Conservation (phyloP, 2,329 filamentous ascomycete genomes). For the Beauveria sp. region DNA sequence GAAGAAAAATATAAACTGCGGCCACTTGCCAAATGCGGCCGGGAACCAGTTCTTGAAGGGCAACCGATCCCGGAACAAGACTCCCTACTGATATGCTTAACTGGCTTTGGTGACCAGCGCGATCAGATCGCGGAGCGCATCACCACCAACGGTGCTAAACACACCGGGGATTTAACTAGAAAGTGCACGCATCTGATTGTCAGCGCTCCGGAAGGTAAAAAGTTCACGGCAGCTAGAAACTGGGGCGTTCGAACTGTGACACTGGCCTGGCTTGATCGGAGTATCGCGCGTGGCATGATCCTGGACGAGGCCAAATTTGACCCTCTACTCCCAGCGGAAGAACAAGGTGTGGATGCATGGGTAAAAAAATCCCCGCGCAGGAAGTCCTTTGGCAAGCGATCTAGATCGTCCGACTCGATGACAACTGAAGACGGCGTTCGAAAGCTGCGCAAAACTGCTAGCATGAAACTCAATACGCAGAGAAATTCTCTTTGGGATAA, state of each 20-base stretch:
- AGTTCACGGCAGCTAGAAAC: constrained; percentile 77
- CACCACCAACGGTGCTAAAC: constrained; percentile 65
- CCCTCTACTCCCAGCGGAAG: constrained; percentile 57
- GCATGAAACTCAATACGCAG: constrained; percentile 72
- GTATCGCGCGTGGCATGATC: constrained; percentile 78
- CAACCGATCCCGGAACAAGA: constrained; percentile 16
- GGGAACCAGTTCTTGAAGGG: constrained; percentile 25
- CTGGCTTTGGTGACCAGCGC: constrained; percentile 56
- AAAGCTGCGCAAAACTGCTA: constrained; percentile 82
- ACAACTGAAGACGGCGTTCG: constrained; percentile 53
- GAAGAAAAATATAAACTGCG: constrained; percentile 60
- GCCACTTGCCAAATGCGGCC: constrained; percentile 50
- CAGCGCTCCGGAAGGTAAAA: constrained; percentile 70
- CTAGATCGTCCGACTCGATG: constrained; percentile 39
- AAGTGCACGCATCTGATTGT: constrained; percentile 83
- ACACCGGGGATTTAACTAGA: constrained; percentile 81
- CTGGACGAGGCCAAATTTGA: constrained; percentile 82
- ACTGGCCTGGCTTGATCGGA: constrained; percentile 78
- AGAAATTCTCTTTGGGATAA: constrained; percentile 84
- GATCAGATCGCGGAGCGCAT: constrained; percentile 63
- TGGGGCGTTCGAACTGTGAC: constrained; percentile 79
- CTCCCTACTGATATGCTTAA: constrained; percentile 45
- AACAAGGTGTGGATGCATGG: constrained; percentile 75
- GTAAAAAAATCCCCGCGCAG: constrained; percentile 40
- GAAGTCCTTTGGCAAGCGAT: constrained; percentile 49